Conservation (phyloP, 2,329 filamentous ascomycete species). For the Neofusicoccum ribis region DNA sequence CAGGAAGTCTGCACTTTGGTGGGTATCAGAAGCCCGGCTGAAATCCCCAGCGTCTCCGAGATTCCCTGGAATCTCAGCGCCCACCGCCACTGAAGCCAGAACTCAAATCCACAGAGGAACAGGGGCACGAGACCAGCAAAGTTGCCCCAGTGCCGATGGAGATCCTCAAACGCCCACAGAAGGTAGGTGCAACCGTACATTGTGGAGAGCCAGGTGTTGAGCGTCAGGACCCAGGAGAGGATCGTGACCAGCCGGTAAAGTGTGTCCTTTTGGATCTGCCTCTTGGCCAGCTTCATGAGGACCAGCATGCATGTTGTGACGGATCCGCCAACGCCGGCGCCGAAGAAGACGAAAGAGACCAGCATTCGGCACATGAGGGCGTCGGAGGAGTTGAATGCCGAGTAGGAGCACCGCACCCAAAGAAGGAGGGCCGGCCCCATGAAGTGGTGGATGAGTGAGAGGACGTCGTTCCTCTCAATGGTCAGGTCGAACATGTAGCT, state of each 20-base stretch:
- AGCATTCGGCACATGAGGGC: constrained; percentile 1
- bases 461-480: not conserved
- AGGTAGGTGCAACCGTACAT: constrained; percentile 5
- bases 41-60: not conserved
- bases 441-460: not conserved
- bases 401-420: not conserved
- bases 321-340: not conserved
- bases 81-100: constrained; percentile 4
- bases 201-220: constrained; percentile 1
- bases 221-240: not conserved
- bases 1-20: not conserved
- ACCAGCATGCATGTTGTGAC: constrained; percentile 9
- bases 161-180: not conserved
- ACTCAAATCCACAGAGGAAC: not conserved
- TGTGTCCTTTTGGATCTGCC: not conserved
- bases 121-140: not conserved
- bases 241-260: not conserved
- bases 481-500: constrained; percentile 14
- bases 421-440: not conserved
- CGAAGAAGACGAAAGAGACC: not conserved
- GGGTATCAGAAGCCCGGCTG: not conserved
- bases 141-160: not conserved
- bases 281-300: constrained; percentile 2
- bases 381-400: not conserved
- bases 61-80: not conserved